phyloP scores from a whole-genome alignment of 179 eudicot species.

The Carnegiea gigantea region DNA sequence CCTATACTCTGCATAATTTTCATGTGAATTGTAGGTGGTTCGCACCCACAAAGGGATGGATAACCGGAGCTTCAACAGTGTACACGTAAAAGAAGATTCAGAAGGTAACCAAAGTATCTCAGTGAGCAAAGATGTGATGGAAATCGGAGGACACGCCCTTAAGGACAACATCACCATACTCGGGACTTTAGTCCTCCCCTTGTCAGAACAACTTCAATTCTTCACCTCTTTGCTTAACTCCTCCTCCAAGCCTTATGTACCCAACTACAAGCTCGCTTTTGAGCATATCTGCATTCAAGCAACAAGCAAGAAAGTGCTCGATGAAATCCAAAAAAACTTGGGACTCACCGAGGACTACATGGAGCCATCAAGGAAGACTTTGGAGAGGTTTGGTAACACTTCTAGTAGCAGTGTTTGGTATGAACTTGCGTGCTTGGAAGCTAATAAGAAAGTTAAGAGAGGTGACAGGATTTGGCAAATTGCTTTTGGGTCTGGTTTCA shows the following conservation, averaged over 20 bases:
- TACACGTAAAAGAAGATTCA: slow-evolving; percentile 51
- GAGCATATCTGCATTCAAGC: slow-evolving; percentile 71
- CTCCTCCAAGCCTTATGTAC: slow-evolving; percentile 49
- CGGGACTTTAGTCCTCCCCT: slow-evolving; percentile 57
- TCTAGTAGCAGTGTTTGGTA: slow-evolving; percentile 77
- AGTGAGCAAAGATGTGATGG: slow-evolving; percentile 55
- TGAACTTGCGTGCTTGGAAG: slow-evolving; percentile 60
- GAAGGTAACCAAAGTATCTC: slow-evolving; percentile 46
- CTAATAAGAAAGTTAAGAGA: slow-evolving; percentile 32
- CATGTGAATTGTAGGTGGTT: slow-evolving; percentile 40
- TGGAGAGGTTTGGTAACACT: slow-evolving; percentile 75
- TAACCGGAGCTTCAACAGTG: slow-evolving; percentile 53
- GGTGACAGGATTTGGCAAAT: slow-evolving; percentile 60
- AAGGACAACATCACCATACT: slow-evolving; percentile 70
- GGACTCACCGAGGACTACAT: slow-evolving; percentile 60
- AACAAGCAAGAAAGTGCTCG: slow-evolving; percentile 57
- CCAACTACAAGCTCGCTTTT: slow-evolving; percentile 68
- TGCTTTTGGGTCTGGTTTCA: slow-evolving; percentile 62
- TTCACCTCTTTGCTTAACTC: slow-evolving; percentile 42
- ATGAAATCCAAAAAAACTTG: slow-evolving; percentile 56
- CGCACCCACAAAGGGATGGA: slow-evolving; percentile 61
- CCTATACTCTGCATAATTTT: background rate
- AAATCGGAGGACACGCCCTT: slow-evolving; percentile 59
- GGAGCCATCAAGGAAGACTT: slow-evolving; percentile 66
- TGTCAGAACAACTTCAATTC: slow-evolving; percentile 58